Evolutionary conservation across 768 basidiomycete genomes (phyloP).

Genomic region (Postia placenta): DNA sequence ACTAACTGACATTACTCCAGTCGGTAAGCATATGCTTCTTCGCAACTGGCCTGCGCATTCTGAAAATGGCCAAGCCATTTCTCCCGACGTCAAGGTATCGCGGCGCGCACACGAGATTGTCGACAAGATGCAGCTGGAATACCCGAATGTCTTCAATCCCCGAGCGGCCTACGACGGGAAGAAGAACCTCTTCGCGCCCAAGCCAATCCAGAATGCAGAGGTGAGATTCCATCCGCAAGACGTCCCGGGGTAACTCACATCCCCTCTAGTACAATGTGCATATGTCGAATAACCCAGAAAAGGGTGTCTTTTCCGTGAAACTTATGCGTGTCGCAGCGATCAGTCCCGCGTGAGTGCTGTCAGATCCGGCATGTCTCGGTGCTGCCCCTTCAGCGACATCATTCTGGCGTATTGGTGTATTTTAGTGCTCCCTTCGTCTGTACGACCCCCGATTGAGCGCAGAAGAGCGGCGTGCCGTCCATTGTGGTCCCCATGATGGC

Average conservation of each 20-base stretch:
- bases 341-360: constrained; percentile 1
- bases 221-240: too few relatives aligned
- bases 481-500: too few relatives aligned
- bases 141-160: constrained; percentile 9
- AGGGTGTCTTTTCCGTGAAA: constrained; percentile 1
- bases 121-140: constrained; percentile 4
- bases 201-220: constrained; percentile 1
- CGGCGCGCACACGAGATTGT: constrained; percentile 9
- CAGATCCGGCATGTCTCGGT: not conserved
- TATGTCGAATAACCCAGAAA: constrained; percentile 1
- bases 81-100: not conserved
- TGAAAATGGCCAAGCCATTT: constrained; percentile 4
- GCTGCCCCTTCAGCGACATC: too few relatives aligned
- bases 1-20: not conserved
- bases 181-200: constrained; percentile 9
- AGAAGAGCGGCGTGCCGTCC: too few relatives aligned
- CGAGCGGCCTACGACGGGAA: constrained; percentile 13
- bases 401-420: too few relatives aligned
- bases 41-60: not conserved
- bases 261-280: constrained; percentile 4
- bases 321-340: constrained; percentile 9
- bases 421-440: too few relatives aligned
- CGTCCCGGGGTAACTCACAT: too few relatives aligned
- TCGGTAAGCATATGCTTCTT: constrained; percentile 1
- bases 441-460: too few relatives aligned